phyloP scores from a whole-genome alignment of 768 basidiomycete species.

The Psilocybe azurescens region DNA sequence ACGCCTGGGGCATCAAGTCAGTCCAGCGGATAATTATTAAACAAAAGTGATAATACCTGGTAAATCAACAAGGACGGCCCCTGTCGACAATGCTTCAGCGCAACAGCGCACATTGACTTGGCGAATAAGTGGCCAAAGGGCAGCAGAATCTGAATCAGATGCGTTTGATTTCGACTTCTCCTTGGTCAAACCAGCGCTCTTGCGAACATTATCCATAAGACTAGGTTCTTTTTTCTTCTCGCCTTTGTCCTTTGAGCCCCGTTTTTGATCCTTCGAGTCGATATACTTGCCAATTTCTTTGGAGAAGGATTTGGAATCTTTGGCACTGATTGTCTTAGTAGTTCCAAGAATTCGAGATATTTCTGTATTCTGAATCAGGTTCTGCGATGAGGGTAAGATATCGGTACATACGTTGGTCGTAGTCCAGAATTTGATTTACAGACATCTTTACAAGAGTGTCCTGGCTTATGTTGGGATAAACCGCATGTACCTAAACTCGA shows the following conservation, averaged over 20 bases:
- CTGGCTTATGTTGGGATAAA: slow-evolving; percentile 57
- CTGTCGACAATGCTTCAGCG: slow-evolving; percentile 56
- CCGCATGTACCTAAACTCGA: slow-evolving; percentile 56
- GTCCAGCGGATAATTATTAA: not conserved
- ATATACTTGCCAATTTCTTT: slow-evolving; percentile 67
- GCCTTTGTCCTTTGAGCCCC: slow-evolving; percentile 49
- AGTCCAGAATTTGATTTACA: slow-evolving; percentile 53
- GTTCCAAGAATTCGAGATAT: slow-evolving; percentile 54
- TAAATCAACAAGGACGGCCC: slow-evolving; percentile 68
- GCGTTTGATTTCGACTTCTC: slow-evolving; percentile 16
- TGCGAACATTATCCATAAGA: slow-evolving; percentile 38
- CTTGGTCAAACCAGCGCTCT: slow-evolving; percentile 23
- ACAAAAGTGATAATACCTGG: slow-evolving; percentile 47
- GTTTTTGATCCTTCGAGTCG: slow-evolving; percentile 66
- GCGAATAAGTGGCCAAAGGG: slow-evolving; percentile 67
- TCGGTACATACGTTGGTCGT: slow-evolving; percentile 48
- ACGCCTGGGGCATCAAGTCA: slow-evolving; percentile 40
- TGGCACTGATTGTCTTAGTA: slow-evolving; percentile 55
- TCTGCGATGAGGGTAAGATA: not conserved
- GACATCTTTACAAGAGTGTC: slow-evolving; percentile 55
- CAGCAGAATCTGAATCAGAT: slow-evolving; percentile 37
- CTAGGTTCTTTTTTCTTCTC: slow-evolving; percentile 41
- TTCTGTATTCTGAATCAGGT: slow-evolving; percentile 30
- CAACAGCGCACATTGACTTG: slow-evolving; percentile 65
- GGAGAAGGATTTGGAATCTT: slow-evolving; percentile 55